Evolutionary conservation across 1,139 yeast species (phyloP).

Genomic region (Ogataea hybrid): DNA sequence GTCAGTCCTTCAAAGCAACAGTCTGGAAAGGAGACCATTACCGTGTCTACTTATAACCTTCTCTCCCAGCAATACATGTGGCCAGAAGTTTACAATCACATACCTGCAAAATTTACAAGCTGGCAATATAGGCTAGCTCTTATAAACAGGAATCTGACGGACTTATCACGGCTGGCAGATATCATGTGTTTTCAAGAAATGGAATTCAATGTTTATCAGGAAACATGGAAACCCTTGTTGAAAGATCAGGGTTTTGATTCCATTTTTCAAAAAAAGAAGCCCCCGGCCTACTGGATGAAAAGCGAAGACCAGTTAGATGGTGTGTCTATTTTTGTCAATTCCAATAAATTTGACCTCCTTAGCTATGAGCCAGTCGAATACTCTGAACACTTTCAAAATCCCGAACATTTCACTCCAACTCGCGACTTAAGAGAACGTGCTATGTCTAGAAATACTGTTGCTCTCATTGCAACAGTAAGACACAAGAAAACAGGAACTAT

Average conservation of each 20-base stretch:
- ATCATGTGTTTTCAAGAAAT: slow-evolving; percentile 63
- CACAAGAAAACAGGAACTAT: slow-evolving; percentile 40
- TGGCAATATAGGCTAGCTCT: slow-evolving; percentile 51
- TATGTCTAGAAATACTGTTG: slow-evolving; percentile 56
- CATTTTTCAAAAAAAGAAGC: slow-evolving; percentile 45
- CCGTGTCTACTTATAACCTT: slow-evolving; percentile 50
- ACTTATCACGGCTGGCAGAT: slow-evolving; percentile 41
- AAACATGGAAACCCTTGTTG: slow-evolving; percentile 39
- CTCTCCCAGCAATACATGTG: slow-evolving; percentile 57
- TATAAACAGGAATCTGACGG: slow-evolving; percentile 39
- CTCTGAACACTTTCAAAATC: slow-evolving; percentile 37
- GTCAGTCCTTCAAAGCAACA: slow-evolving; percentile 2
- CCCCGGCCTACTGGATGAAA: slow-evolving; percentile 50
- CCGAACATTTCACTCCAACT: slow-evolving; percentile 38
- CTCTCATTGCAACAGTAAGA: slow-evolving; percentile 43
- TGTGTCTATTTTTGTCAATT: slow-evolving; percentile 51
- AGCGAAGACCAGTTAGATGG: slow-evolving; percentile 52
- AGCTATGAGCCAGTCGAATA: slow-evolving; percentile 42
- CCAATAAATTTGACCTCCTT: slow-evolving; percentile 43
- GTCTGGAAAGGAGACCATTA: slow-evolving; percentile 20
- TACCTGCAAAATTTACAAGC: slow-evolving; percentile 42
- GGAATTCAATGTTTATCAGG: slow-evolving; percentile 46
- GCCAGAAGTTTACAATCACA: slow-evolving; percentile 52
- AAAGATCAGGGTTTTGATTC: slow-evolving; percentile 37
- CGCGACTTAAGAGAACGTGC: slow-evolving; percentile 37